Evolutionary conservation across 495 filamentous ascomycete species (phyloP), one percentile per base, ranked within the genome.

Genomic region (Hypoxylon crocopeplum): DNA sequence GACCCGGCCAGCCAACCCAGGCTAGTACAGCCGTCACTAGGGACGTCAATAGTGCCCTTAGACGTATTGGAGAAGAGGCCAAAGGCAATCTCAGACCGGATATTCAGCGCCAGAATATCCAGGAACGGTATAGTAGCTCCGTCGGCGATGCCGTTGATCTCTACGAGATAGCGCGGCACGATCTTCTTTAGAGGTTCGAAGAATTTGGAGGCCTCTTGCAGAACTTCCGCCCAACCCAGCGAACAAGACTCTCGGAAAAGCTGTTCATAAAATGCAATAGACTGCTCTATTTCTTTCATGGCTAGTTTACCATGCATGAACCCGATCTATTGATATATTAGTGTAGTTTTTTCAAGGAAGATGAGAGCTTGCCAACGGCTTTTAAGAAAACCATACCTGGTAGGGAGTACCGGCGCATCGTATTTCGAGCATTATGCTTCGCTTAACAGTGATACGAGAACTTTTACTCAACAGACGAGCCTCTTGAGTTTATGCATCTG

Each of bases 41-140:
- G 66, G 21, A 56, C 37, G 10, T 47, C 34, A 15, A 24, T 24
- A 0, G 33, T 3, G 13, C 48, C 40, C 20, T 49, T 52, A 7
- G 33, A 21, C 15, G 8, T 47, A 19, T 64, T 48, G 7, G 77
- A 77, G 58, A 85, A 86, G 32, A 78, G 69, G 1, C 87, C 87
- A 41, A 86, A 83, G 0, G 81, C 77, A 49, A 89, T 88, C 70
- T 89, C 86, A 3, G 84, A 89, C 15, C 87, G 79, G 15, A 86
- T 79, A 52, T 90, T 89, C 33, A 89, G 55, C 5, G 87, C 85
- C 6, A 89, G 69, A 33, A 90, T 85, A 52, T 86, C 82, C 0
- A 81, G 62, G 21, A 87, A 71, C 10, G 76, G 63, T 11, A 81
- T 56, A 1, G 66, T 70, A 0, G 86, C 79, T 10, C 86, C 87